Evolutionary conservation across 163 green algal genomes (phyloP).

Genomic region (Scenedesmus sp.): DNA sequence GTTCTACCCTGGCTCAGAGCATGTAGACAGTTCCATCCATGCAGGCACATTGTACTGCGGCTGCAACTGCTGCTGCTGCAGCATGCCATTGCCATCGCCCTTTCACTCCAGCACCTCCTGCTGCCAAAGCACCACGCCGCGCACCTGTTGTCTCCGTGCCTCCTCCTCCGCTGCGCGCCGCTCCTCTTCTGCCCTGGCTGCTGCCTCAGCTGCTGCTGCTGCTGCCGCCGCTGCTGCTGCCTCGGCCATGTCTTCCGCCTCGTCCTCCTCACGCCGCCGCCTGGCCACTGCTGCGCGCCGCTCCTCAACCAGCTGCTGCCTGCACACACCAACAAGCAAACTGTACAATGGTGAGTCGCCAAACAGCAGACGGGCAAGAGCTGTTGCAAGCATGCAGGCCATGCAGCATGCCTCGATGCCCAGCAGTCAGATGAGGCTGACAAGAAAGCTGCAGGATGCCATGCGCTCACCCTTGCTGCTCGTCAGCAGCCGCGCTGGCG

Average conservation of each 20-base stretch:
- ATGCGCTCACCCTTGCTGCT: conserved; percentile 20
- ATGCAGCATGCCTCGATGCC: neutral
- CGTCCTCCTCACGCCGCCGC: conserved; percentile 30
- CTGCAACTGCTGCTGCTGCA: neutral
- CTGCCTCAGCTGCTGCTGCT: conserved; percentile 22
- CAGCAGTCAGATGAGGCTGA: neutral
- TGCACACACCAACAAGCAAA: neutral
- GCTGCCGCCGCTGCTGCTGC: conserved; percentile 20
- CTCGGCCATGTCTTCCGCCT: neutral
- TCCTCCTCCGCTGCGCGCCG: neutral
- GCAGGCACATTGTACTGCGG: too few relatives aligned
- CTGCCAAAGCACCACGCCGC: neutral
- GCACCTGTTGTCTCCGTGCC: neutral
- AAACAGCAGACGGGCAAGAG: neutral
- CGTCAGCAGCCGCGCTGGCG: neutral
- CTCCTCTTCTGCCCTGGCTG: conserved; percentile 17
- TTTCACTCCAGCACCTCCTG: too few relatives aligned
- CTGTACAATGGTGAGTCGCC: neutral
- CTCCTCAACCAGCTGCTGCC: conserved; percentile 20
- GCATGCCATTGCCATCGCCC: too few relatives aligned
- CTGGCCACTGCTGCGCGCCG: neutral
- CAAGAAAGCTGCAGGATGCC: too few relatives aligned
- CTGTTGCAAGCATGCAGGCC: neutral
- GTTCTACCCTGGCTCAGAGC: too few relatives aligned
- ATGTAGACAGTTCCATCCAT: too few relatives aligned